These are phyloP conservation scores for Talaromyces proteolyticus DNA, from an alignment of 495 filamentous ascomycete genomes.

Conservation along the genomic window DNA sequence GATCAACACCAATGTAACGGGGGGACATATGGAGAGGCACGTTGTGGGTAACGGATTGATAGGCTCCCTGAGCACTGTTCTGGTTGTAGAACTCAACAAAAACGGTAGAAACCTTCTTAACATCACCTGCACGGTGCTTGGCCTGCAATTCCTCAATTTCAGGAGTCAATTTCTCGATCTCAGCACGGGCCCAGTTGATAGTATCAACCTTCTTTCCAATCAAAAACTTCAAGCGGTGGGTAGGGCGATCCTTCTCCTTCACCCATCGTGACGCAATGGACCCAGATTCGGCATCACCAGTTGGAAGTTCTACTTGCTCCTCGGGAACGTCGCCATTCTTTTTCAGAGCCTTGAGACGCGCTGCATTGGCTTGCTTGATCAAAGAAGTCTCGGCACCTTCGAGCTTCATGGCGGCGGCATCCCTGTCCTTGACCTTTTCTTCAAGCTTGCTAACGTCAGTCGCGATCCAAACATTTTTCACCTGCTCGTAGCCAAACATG, in stretches of 20 bases:
- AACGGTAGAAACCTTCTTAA: conserved; percentile 48
- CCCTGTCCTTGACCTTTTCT: conserved; percentile 77
- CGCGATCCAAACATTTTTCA: conserved; percentile 83
- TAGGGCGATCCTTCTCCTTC: conserved; percentile 73
- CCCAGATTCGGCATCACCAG: conserved; percentile 57
- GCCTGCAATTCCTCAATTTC: conserved; percentile 71
- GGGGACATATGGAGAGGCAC: conserved; percentile 90
- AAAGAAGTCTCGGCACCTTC: conserved; percentile 88
- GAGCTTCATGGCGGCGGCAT: conserved; percentile 76
- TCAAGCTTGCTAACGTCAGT: conserved; percentile 77
- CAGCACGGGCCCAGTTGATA: conserved; percentile 79
- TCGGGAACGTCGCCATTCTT: conserved; percentile 50
- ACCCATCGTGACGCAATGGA: conserved; percentile 77
- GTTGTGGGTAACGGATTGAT: conserved; percentile 78
- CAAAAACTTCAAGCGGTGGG: conserved; percentile 71
- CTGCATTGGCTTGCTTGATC: conserved; percentile 73
- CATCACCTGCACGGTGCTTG: conserved; percentile 64
- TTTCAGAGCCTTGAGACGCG: conserved; percentile 68
- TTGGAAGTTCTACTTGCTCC: conserved; percentile 27
- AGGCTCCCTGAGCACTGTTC: conserved; percentile 78
- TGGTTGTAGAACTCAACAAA: conserved; percentile 87
- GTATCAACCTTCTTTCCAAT: conserved; percentile 84
- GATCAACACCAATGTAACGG: conserved; percentile 79
- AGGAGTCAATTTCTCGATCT: conserved; percentile 77
- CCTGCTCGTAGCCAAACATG: conserved; percentile 67